phyloP scores from a whole-genome alignment of 371 early-diverging fungal species.

The Mortierella sp. region DNA sequence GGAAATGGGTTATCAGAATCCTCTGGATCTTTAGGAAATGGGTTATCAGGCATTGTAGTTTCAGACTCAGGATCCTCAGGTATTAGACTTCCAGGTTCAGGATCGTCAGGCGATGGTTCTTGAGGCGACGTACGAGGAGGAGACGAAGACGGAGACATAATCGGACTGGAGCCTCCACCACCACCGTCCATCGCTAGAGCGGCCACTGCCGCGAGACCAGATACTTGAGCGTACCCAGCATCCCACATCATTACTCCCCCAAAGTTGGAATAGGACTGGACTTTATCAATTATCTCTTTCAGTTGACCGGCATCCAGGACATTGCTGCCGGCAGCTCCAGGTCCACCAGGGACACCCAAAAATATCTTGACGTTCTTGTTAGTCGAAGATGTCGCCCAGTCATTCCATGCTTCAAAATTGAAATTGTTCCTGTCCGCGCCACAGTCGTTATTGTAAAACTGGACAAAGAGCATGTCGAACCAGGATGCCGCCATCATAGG shows the following conservation, averaged over 20 bases:
- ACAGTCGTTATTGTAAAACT: conserved; percentile 81
- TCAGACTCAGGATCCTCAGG: too few relatives aligned
- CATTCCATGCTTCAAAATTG: conserved; percentile 72
- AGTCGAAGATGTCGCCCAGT: conserved; percentile 67
- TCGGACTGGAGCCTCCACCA: too few relatives aligned
- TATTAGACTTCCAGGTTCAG: too few relatives aligned
- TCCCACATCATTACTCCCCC: conserved; percentile 78
- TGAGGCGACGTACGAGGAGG: too few relatives aligned
- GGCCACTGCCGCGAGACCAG: conserved; percentile 27
- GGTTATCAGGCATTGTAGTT: too few relatives aligned
- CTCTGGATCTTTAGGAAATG: too few relatives aligned
- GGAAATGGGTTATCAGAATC: too few relatives aligned
- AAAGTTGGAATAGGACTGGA: conserved; percentile 56
- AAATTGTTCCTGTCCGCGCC: conserved; percentile 61
- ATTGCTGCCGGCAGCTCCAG: conserved; percentile 66
- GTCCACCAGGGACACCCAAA: conserved; percentile 71
- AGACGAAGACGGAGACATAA: too few relatives aligned
- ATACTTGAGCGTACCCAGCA: conserved; percentile 1
- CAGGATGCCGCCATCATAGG: conserved; percentile 14
- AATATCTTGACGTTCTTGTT: conserved; percentile 69
- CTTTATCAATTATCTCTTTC: conserved; percentile 32
- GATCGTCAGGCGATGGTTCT: too few relatives aligned
- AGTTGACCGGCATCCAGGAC: conserved; percentile 58
- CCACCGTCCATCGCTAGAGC: not conserved
- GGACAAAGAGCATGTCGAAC: conserved; percentile 65